These are phyloP conservation scores for Bromus sterilis DNA, from an alignment of 176 grass and related monocot species.

Conservation along the genomic window DNA sequence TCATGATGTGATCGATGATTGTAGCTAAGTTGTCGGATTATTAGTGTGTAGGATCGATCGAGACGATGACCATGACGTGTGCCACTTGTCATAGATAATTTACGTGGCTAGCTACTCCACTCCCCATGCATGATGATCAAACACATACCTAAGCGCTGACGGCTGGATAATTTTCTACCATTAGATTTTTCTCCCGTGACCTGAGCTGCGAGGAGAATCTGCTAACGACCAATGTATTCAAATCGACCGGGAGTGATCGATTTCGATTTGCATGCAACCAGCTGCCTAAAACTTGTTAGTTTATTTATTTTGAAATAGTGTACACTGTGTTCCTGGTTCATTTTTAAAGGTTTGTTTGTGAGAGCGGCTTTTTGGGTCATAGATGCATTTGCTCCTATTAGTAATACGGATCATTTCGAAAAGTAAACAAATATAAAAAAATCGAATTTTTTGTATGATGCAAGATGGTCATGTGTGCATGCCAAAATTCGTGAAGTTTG, in stretches of 20 bases:
- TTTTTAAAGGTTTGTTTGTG: too few species aligned
- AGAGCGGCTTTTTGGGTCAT: too few species aligned
- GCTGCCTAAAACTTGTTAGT: too few species aligned
- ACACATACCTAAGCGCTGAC: background rate
- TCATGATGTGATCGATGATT: background rate
- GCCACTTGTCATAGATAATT: background rate
- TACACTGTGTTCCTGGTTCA: too few species aligned
- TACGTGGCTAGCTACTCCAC: background rate
- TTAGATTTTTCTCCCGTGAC: background rate
- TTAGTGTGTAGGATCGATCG: background rate
- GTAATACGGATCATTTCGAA: too few species aligned
- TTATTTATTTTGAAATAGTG: too few species aligned
- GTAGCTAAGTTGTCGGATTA: background rate
- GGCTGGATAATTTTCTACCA: background rate
- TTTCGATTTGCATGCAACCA: too few species aligned
- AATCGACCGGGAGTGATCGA: background rate
- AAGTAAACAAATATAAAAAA: too few species aligned
- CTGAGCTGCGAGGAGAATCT: background rate
- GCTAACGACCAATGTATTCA: background rate
- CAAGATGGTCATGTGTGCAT: too few species aligned
- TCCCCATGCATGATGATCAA: background rate
- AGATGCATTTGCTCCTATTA: too few species aligned
- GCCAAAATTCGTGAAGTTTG: too few species aligned
- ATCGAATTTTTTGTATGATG: too few species aligned
- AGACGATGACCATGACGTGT: background rate